A percentile compares a stretch with the other conserved stretches of the same genome.
These are phyloP conservation scores for Delitschia confertaspora DNA, from an alignment of 495 filamentous ascomycete species.

Conservation along the genomic window DNA sequence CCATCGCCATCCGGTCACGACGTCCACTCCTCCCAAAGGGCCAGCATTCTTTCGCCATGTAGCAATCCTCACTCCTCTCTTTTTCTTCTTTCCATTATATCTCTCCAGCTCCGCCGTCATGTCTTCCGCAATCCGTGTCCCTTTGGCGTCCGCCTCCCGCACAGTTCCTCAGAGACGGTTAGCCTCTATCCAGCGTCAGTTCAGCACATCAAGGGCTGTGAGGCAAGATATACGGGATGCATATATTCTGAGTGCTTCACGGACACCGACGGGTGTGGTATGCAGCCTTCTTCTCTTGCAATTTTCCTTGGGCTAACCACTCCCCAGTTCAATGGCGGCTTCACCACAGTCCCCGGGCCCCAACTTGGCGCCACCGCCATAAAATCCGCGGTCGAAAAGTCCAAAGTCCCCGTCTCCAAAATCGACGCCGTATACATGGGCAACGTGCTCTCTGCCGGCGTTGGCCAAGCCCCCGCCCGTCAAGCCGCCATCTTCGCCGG, in stretches of 20 bases:
- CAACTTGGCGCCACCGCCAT: conserved; percentile 81
- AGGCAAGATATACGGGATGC: conserved; percentile 68
- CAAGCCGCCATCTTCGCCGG: conserved; percentile 88
- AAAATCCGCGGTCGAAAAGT: conserved; percentile 77
- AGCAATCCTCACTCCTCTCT: conserved; percentile 1
- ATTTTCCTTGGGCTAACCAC: conserved; percentile 1
- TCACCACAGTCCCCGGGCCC: conserved; percentile 70
- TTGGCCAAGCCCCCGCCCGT: conserved; percentile 85
- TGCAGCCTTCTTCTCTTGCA: conserved; percentile 5
- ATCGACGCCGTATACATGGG: conserved; percentile 94
- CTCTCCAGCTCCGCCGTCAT: background rate
- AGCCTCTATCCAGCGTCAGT: conserved; percentile 20
- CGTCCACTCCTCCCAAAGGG: conserved; percentile 6
- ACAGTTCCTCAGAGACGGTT: conserved; percentile 22
- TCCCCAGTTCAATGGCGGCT: conserved; percentile 81
- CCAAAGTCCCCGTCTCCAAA: conserved; percentile 62
- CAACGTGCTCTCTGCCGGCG: conserved; percentile 77
- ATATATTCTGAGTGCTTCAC: conserved; percentile 80
- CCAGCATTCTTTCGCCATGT: conserved; percentile 17
- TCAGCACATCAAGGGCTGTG: conserved; percentile 17
- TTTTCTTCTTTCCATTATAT: background rate
- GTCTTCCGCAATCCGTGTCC: conserved; percentile 12
- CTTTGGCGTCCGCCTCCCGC: conserved; percentile 6
- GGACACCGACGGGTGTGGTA: conserved; percentile 85
- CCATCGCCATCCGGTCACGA: conserved; percentile 4